A percentile compares a stretch with the other conserved stretches of the same genome.
Conservation (phyloP, 805 yeast genomes). For the Henningerozyma blattae region DNA sequence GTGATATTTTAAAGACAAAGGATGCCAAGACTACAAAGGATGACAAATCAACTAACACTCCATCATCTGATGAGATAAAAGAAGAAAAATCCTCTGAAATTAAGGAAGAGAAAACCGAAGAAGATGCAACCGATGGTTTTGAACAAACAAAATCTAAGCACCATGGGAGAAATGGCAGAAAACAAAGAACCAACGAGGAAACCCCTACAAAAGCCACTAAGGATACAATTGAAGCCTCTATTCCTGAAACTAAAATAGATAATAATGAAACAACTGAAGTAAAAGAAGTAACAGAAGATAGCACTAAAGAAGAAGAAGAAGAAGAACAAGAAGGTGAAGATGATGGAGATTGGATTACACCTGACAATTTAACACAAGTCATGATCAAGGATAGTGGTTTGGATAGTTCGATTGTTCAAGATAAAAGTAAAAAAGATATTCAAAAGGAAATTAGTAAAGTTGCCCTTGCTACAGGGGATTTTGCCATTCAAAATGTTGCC, state of each 20-base stretch:
- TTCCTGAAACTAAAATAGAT: background rate
- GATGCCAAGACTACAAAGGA: slow-evolving; percentile 14
- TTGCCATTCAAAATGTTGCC: slow-evolving; percentile 93
- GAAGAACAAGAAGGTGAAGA: slow-evolving; percentile 44
- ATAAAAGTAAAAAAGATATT: slow-evolving; percentile 14
- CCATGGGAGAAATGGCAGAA: slow-evolving; percentile 55
- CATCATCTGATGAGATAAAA: too few species aligned
- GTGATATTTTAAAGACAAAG: slow-evolving; percentile 32
- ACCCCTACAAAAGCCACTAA: slow-evolving; percentile 13
- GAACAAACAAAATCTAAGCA: slow-evolving; percentile 25
- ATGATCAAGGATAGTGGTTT: slow-evolving; percentile 60
- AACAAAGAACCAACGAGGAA: slow-evolving; percentile 48
- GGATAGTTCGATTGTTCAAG: slow-evolving; percentile 28
- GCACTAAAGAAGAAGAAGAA: slow-evolving; percentile 9
- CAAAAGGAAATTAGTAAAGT: slow-evolving; percentile 32
- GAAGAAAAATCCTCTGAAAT: slow-evolving; percentile 2
- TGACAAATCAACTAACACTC: slow-evolving; percentile 25
- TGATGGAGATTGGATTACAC: slow-evolving; percentile 90
- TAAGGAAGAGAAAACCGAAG: slow-evolving; percentile 30
- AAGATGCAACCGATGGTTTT: background rate
- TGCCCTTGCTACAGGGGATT: slow-evolving; percentile 90
- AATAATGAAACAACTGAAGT: slow-evolving; percentile 1
- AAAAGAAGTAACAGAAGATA: slow-evolving; percentile 1
- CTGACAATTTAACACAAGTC: slow-evolving; percentile 66
- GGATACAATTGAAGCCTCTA: too few species aligned